phyloP scores from a whole-genome alignment of 2,329 filamentous ascomycete genomes.

The Pseudogymnoascus sp. region DNA sequence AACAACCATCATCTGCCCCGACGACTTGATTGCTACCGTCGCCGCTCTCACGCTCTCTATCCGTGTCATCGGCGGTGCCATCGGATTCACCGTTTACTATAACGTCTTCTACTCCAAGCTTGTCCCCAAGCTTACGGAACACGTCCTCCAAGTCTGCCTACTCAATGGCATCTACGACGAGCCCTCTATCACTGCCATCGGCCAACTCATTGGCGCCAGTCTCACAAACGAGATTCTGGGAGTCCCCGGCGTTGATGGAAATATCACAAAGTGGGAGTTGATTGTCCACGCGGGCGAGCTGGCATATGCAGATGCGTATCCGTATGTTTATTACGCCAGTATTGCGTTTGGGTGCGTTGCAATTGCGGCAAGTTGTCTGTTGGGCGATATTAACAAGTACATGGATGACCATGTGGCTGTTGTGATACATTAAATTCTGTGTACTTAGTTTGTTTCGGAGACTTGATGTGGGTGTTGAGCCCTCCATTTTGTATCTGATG shows the following conservation, averaged over 20 bases:
- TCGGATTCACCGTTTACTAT: slow-evolving; percentile 55
- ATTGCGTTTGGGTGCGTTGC: slow-evolving; percentile 53
- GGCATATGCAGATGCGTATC: slow-evolving; percentile 51
- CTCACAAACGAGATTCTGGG: slow-evolving; percentile 31
- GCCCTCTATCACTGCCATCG: slow-evolving; percentile 38
- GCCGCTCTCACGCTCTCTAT: slow-evolving; percentile 62
- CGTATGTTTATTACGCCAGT: slow-evolving; percentile 53
- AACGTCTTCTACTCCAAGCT: slow-evolving; percentile 44
- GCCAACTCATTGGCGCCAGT: neutral
- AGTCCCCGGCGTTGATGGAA: slow-evolving; percentile 45
- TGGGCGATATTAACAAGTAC: slow-evolving; percentile 51
- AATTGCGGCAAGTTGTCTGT: slow-evolving; percentile 49
- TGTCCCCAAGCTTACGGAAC: slow-evolving; percentile 19
- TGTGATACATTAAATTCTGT: slow-evolving; percentile 23
- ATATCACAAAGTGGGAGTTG: slow-evolving; percentile 40
- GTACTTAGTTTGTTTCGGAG: neutral
- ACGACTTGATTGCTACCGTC: slow-evolving; percentile 62
- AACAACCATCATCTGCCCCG: slow-evolving; percentile 60
- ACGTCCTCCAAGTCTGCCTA: slow-evolving; percentile 17
- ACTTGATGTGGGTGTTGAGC: neutral
- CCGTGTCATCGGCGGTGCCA: slow-evolving; percentile 58
- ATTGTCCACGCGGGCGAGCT: slow-evolving; percentile 45
- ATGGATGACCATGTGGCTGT: slow-evolving; percentile 53
- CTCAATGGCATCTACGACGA: slow-evolving; percentile 26
- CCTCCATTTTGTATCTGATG: neutral